Percentiles rank a stretch among this genome's conserved stretches.
phyloP scores from a whole-genome alignment of 2,329 filamentous ascomycete genomes.

The Rhynchosporium graminicola region DNA sequence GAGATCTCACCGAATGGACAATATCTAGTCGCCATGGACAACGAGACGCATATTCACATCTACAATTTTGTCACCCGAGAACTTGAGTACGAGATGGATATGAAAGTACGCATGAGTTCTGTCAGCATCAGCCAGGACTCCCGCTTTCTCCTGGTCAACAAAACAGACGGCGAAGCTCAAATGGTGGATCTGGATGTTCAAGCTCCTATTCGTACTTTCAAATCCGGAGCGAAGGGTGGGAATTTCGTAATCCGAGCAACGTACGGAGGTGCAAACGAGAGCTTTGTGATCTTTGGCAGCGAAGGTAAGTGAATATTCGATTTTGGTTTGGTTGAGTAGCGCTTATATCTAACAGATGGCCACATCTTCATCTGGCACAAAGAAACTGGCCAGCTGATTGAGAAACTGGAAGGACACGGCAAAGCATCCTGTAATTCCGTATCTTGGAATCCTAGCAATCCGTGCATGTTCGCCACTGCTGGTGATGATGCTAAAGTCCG shows the following conservation, averaged over 20 bases:
- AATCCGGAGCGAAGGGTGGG: conserved; percentile 70
- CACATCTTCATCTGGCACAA: conserved; percentile 90
- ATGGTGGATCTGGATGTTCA: conserved; percentile 76
- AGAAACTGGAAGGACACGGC: conserved; percentile 73
- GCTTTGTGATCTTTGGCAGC: conserved; percentile 88
- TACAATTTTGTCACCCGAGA: conserved; percentile 78
- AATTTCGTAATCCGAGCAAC: conserved; percentile 77
- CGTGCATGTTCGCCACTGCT: conserved; percentile 84
- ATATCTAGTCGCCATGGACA: conserved; percentile 77
- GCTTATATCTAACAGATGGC: conserved; percentile 49
- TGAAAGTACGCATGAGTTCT: conserved; percentile 72
- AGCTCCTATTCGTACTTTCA: conserved; percentile 70
- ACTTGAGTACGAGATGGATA: conserved; percentile 71
- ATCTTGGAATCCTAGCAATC: conserved; percentile 82
- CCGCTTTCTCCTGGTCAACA: conserved; percentile 78
- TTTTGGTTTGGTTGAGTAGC: conserved; percentile 2
- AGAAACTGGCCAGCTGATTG: conserved; percentile 73
- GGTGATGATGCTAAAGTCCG: conserved; percentile 84
- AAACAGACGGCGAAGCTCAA: conserved; percentile 73
- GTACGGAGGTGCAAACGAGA: conserved; percentile 89
- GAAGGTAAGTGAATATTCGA: conserved; percentile 62
- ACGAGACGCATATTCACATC: conserved; percentile 70
- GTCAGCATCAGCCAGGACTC: conserved; percentile 81
- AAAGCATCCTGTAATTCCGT: conserved; percentile 82
- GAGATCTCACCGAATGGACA: conserved; percentile 79